phyloP scores from a whole-genome alignment of 2,329 filamentous ascomycete species.

The Davidsoniella australis region DNA sequence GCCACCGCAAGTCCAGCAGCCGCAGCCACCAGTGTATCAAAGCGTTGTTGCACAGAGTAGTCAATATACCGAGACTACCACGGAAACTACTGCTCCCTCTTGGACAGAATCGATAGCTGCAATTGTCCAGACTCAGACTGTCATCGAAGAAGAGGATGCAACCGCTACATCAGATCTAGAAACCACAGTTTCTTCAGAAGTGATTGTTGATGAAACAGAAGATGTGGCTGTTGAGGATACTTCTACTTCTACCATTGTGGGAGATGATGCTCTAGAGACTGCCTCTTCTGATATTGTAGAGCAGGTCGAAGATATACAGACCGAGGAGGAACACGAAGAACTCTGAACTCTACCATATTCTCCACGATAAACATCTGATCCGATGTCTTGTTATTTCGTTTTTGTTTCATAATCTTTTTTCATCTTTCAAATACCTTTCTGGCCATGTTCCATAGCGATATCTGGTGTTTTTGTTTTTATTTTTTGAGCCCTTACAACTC shows the following conservation, averaged over 20 bases:
- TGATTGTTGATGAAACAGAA: background rate
- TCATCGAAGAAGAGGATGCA: background rate
- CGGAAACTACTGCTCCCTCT: too few species aligned
- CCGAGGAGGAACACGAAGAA: background rate
- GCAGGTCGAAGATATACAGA: too few species aligned
- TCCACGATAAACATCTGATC: background rate
- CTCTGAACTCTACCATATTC: background rate
- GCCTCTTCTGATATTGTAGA: background rate
- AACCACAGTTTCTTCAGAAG: background rate
- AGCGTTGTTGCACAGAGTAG: too few species aligned
- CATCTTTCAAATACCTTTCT: background rate
- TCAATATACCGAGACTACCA: too few species aligned
- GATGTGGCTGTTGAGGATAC: background rate
- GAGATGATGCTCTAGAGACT: background rate
- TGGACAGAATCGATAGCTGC: too few species aligned
- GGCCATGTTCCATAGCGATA: background rate
- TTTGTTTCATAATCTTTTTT: background rate
- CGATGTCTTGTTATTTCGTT: background rate
- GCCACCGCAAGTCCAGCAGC: background rate
- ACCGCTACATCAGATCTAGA: background rate
- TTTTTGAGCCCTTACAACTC: too few species aligned
- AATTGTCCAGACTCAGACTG: background rate
- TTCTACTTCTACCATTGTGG: background rate
- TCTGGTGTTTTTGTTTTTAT: too few species aligned
- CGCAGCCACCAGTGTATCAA: too few species aligned